A percentile compares a stretch with the other conserved stretches of the same genome.
Conservation (phyloP, 164 flowering plant species). For the Houttuynia cordata region DNA sequence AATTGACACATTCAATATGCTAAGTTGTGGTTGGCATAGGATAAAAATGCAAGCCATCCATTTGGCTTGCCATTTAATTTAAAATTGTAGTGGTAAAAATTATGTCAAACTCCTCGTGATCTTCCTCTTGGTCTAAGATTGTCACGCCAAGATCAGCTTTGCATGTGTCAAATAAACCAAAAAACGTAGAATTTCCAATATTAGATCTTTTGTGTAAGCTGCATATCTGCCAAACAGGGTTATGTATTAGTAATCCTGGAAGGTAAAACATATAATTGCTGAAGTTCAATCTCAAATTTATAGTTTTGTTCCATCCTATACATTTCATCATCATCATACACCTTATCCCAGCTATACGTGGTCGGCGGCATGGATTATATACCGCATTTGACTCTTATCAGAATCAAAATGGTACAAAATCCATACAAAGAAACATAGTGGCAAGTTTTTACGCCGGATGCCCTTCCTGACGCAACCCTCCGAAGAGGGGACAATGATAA, state of each 20-base stretch:
- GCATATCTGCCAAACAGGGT: constrained; percentile 36
- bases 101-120: constrained; percentile 37
- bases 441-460: no score
- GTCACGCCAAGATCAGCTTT: constrained; percentile 54
- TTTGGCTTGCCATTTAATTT: constrained; percentile 33
- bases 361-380: no score
- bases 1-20: constrained; percentile 43
- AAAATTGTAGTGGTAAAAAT: constrained; percentile 45
- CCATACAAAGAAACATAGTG: no score
- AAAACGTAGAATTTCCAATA: constrained; percentile 22
- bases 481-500: no score
- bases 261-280: neutral
- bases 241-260: neutral
- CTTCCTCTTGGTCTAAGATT: constrained; percentile 10
- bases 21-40: constrained; percentile 24
- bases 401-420: no score
- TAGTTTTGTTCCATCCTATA: no score
- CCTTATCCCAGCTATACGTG: no score
- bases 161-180: constrained; percentile 39
- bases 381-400: no score
- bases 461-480: no score
- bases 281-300: neutral
- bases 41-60: constrained; percentile 33
- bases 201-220: constrained; percentile 14
- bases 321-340: no score